These are phyloP conservation scores for Malus sieversii DNA, from an alignment of 306 rosid genomes.

Conservation along the genomic window DNA sequence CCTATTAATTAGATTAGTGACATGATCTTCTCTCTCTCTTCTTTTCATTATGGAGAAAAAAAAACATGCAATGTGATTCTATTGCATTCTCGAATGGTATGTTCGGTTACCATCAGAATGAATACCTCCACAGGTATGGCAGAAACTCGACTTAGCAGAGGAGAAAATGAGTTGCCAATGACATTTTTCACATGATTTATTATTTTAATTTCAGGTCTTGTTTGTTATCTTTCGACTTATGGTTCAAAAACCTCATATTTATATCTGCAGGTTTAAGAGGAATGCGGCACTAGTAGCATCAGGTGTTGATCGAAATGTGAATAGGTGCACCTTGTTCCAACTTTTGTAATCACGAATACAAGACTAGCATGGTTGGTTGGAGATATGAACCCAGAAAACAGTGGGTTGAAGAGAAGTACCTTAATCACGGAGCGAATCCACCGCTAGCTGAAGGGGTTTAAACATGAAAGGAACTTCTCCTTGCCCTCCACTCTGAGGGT, in stretches of 20 bases:
- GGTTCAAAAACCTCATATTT: background rate
- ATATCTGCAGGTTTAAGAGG: constrained; percentile 59
- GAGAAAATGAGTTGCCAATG: background rate
- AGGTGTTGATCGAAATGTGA: constrained; percentile 67
- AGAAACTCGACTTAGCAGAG: background rate
- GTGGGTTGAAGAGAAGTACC: too few species aligned
- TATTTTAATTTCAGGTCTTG: background rate
- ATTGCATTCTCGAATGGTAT: background rate
- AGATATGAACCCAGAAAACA: too few species aligned
- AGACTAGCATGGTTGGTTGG: too few species aligned
- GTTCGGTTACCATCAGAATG: background rate
- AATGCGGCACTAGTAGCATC: constrained; percentile 76
- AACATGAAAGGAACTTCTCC: too few species aligned
- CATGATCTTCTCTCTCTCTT: background rate
- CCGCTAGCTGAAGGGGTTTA: too few species aligned
- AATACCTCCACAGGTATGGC: constrained; percentile 65
- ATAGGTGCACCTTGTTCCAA: background rate
- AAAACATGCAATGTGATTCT: background rate
- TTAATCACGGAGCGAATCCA: too few species aligned
- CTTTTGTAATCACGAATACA: too few species aligned
- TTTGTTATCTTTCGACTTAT: background rate
- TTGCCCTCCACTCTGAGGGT: background rate
- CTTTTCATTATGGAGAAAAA: background rate
- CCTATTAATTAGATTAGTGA: background rate
- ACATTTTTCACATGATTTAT: background rate